Evolutionary conservation across 208 protist genomes (phyloP).

Genomic region (Crithidia thermophila): DNA sequence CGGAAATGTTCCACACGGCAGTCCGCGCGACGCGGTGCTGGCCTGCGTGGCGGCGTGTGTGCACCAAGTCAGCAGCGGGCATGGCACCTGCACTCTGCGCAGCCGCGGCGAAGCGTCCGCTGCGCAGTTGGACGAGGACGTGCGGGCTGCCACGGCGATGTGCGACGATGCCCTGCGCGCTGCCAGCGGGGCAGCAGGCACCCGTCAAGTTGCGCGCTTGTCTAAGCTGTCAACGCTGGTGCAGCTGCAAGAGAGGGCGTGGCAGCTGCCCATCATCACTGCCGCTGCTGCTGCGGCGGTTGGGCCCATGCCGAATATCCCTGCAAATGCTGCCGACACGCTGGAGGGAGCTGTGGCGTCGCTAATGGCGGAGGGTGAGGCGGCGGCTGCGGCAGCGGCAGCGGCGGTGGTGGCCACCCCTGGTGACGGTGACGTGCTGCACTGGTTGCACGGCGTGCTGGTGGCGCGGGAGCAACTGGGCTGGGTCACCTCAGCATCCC

Average conservation of each 20-base stretch:
- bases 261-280: too few species aligned
- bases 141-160: slow-evolving; percentile 2
- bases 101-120: slow-evolving; percentile 19
- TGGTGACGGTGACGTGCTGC: slow-evolving; percentile 11
- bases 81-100: slow-evolving; percentile 21
- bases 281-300: neutral
- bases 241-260: too few species aligned
- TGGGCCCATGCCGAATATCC: neutral
- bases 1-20: neutral
- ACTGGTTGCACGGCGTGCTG: slow-evolving; percentile 23
- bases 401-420: neutral
- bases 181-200: neutral
- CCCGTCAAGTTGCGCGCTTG: too few species aligned
- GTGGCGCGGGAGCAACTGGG: slow-evolving; percentile 26
- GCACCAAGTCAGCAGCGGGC: slow-evolving; percentile 7
- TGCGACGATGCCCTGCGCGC: neutral
- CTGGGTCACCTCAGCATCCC: slow-evolving; percentile 3
- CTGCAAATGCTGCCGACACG: slow-evolving; percentile 3
- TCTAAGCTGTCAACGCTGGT: too few species aligned
- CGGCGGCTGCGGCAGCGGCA: neutral
- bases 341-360: slow-evolving; percentile 16
- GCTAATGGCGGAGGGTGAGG: neutral
- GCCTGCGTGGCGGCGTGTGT: slow-evolving; percentile 23
- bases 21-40: neutral
- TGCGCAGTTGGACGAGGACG: slow-evolving; percentile 25